Conservation (phyloP, 495 filamentous ascomycete species). For the Lepraria neglecta region DNA sequence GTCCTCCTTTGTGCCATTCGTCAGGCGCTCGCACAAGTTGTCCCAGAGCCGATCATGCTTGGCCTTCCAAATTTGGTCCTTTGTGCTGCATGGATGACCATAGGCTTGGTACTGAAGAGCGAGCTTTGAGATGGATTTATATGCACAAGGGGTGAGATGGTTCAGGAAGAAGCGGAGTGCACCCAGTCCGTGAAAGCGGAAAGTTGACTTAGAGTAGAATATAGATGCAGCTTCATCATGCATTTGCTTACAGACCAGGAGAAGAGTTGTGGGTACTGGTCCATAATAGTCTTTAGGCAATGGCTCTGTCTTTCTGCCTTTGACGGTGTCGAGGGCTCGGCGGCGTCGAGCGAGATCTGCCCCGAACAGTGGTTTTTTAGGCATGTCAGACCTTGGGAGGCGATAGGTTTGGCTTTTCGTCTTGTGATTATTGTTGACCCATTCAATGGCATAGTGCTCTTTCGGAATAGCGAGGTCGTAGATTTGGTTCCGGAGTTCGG, state of each 20-base stretch:
- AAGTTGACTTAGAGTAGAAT: conserved; percentile 25
- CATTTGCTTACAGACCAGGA: conserved; percentile 19
- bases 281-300: conserved; percentile 1
- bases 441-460: conserved; percentile 20
- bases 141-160: conserved; percentile 7
- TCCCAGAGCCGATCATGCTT: conserved; percentile 22
- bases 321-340: conserved; percentile 18
- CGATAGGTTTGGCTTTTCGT: conserved; percentile 16
- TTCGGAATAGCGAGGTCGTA: conserved; percentile 22
- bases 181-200: conserved; percentile 19
- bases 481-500: conserved; percentile 25
- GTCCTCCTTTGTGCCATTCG: conserved; percentile 10
- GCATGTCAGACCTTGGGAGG: background rate
- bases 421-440: conserved; percentile 19
- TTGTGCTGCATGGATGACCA: conserved; percentile 16
- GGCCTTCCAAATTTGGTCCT: conserved; percentile 21
- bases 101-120: conserved; percentile 21
- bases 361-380: background rate
- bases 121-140: conserved; percentile 12
- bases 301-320: conserved; percentile 8
- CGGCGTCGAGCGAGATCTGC: conserved; percentile 10
- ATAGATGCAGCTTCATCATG: conserved; percentile 21
- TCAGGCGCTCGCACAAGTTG: conserved; percentile 21
- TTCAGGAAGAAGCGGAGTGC: conserved; percentile 23
- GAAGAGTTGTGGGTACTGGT: conserved; percentile 19